A percentile compares a stretch with the other conserved stretches of the same genome.
phyloP scores from a whole-genome alignment of 2,329 filamentous ascomycete species.

The Paraphaeosphaeria sporulosa region DNA sequence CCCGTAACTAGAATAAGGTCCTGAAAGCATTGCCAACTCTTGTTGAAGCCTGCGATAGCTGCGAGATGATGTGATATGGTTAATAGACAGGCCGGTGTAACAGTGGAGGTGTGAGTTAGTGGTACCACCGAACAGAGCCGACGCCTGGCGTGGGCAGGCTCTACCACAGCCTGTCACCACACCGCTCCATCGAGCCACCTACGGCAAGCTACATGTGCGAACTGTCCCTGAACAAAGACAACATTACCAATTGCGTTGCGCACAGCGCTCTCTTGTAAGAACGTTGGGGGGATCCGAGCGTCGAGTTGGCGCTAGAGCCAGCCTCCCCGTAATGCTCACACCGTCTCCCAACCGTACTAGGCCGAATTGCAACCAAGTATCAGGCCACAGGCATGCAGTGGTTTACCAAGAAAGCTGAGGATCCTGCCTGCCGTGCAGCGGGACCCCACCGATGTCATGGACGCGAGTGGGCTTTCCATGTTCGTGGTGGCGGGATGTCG shows the following conservation, averaged over 20 bases:
- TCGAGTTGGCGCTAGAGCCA: background rate
- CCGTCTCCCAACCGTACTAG: background rate
- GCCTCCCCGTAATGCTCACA: constrained; percentile 10
- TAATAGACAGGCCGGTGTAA: background rate
- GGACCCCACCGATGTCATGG: constrained; percentile 3
- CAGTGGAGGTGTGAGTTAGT: background rate
- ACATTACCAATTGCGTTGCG: background rate
- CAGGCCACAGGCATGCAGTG: background rate
- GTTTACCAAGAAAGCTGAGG: constrained; percentile 1
- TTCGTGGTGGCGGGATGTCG: constrained; percentile 7
- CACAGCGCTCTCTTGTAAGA: background rate
- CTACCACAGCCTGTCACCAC: background rate
- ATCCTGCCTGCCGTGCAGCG: background rate
- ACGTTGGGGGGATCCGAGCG: constrained; percentile 6
- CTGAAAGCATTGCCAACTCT: background rate
- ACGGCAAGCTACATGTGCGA: constrained; percentile 2
- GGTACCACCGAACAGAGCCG: background rate
- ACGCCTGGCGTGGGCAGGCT: background rate
- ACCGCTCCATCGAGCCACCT: background rate
- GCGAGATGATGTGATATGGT: constrained; percentile 1
- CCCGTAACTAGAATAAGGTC: background rate
- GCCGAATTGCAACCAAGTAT: background rate
- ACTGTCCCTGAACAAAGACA: background rate
- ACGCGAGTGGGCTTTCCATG: background rate
- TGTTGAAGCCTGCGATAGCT: background rate